Percentiles rank a stretch among this genome's conserved stretches.
These are phyloP conservation scores for Hypoxylon sp. DNA, from an alignment of 2,329 filamentous ascomycete genomes.

Conservation along the genomic window DNA sequence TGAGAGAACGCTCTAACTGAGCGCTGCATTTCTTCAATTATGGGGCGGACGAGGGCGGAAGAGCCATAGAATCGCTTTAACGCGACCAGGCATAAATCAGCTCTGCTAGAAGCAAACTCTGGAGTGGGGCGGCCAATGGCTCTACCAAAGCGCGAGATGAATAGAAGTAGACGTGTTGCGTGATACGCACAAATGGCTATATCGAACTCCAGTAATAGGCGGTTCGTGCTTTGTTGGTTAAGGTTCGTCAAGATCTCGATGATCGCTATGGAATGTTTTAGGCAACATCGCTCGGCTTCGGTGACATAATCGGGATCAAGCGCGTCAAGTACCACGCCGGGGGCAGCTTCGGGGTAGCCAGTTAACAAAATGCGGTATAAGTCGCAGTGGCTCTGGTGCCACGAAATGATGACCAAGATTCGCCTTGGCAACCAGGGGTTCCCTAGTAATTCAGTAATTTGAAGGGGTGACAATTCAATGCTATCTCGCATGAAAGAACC, in stretches of 20 bases:
- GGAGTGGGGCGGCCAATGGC: constrained; percentile 32
- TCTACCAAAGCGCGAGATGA: constrained; percentile 45
- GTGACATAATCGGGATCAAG: constrained; percentile 2
- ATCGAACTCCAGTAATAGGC: constrained; percentile 44
- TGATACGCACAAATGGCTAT: constrained; percentile 48
- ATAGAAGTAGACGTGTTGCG: constrained; percentile 45
- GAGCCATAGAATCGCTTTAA: constrained; percentile 49
- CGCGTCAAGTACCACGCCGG: constrained; percentile 11
- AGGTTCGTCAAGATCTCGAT: constrained; percentile 42
- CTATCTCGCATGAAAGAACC: constrained; percentile 36
- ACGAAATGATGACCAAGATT: constrained; percentile 24
- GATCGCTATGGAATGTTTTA: constrained; percentile 24
- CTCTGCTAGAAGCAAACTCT: constrained; percentile 50
- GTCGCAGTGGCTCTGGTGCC: constrained; percentile 34
- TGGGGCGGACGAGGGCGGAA: constrained; percentile 47
- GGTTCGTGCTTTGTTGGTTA: constrained; percentile 41
- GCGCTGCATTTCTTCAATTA: constrained; percentile 50
- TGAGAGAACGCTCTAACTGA: constrained; percentile 42
- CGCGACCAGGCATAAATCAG: constrained; percentile 49
- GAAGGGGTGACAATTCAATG: constrained; percentile 31
- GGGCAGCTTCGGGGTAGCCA: constrained; percentile 34
- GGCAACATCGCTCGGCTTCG: constrained; percentile 16
- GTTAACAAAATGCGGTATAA: constrained; percentile 32
- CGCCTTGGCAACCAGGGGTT: constrained; percentile 16
- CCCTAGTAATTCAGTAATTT: constrained; percentile 27